phyloP scores from a whole-genome alignment of 805 yeast species.

The Lipomyces kockii region DNA sequence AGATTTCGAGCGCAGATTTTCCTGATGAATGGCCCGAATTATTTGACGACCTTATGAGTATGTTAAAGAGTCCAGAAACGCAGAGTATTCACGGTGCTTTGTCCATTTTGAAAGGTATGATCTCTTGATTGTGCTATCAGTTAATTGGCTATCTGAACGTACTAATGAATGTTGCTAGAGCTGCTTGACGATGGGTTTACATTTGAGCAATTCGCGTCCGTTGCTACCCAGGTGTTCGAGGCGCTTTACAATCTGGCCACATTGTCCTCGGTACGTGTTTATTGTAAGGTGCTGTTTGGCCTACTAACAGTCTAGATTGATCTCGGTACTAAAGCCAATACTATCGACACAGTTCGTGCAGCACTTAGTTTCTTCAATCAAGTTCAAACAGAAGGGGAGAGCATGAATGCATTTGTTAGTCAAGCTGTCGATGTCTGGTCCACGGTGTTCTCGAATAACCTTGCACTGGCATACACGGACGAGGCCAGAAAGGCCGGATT shows the following conservation, averaged over 20 bases:
- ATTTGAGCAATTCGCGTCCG: conserved; percentile 83
- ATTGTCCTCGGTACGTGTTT: conserved; percentile 13
- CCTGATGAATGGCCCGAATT: conserved; percentile 96
- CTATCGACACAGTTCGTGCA: conserved; percentile 32
- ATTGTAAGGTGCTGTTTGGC: neutral
- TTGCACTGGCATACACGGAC: conserved; percentile 7
- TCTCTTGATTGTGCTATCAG: neutral
- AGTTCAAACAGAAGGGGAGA: conserved; percentile 18
- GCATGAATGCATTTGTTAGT: conserved; percentile 18
- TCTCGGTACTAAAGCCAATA: conserved; percentile 25
- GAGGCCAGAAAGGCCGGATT: conserved; percentile 7
- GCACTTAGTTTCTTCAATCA: conserved; percentile 33
- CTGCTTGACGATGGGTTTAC: conserved; percentile 83
- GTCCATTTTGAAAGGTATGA: conserved; percentile 26
- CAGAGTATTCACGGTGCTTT: conserved; percentile 28
- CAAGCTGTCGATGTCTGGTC: conserved; percentile 31
- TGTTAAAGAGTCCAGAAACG: conserved; percentile 52
- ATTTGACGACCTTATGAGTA: conserved; percentile 52
- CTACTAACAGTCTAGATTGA: conserved; percentile 7
- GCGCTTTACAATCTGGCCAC: conserved; percentile 21
- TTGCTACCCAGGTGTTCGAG: conserved; percentile 28
- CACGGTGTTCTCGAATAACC: conserved; percentile 9
- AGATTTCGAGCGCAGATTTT: conserved; percentile 84
- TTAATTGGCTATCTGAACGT: neutral
- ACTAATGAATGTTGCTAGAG: conserved; percentile 58